phyloP scores from a whole-genome alignment of 305 asterid species.

The Solanum hybrid region DNA sequence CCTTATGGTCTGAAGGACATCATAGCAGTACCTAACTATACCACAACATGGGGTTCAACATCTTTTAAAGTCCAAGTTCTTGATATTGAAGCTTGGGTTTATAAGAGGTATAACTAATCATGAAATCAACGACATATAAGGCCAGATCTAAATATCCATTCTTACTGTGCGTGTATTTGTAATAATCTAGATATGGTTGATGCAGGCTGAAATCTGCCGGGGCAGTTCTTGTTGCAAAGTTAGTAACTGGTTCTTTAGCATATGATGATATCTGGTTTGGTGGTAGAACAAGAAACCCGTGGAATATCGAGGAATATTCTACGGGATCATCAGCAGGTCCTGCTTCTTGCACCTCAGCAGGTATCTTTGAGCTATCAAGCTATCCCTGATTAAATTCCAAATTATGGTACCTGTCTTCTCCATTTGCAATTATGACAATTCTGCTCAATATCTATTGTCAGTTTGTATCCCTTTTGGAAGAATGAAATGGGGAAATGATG shows the following conservation, averaged over 20 bases:
- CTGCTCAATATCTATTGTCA: background rate
- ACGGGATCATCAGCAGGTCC: conserved; percentile 98
- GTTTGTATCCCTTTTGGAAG: background rate
- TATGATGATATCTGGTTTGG: conserved; percentile 96
- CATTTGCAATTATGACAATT: background rate
- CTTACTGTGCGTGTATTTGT: background rate
- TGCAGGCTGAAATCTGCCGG: conserved; percentile 78
- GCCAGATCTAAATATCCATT: background rate
- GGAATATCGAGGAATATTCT: conserved; percentile 84
- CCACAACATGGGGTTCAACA: conserved; percentile 93
- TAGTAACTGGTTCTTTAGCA: conserved; percentile 84
- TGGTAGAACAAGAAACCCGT: conserved; percentile 91
- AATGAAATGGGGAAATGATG: background rate
- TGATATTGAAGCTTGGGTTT: conserved; percentile 90
- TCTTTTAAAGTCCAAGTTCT: conserved; percentile 65
- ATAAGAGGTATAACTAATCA: conserved; percentile 47
- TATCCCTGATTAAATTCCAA: background rate
- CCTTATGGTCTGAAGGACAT: conserved; percentile 93
- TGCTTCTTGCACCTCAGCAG: conserved; percentile 86
- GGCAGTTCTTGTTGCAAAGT: conserved; percentile 86
- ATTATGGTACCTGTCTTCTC: background rate
- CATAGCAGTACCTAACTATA: conserved; percentile 81
- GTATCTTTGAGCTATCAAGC: conserved; percentile 17
- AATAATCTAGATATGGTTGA: background rate
- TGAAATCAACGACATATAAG: background rate